These are phyloP conservation scores for Cystobasidium tubakii DNA, from an alignment of 768 basidiomycete genomes.

Conservation along the genomic window DNA sequence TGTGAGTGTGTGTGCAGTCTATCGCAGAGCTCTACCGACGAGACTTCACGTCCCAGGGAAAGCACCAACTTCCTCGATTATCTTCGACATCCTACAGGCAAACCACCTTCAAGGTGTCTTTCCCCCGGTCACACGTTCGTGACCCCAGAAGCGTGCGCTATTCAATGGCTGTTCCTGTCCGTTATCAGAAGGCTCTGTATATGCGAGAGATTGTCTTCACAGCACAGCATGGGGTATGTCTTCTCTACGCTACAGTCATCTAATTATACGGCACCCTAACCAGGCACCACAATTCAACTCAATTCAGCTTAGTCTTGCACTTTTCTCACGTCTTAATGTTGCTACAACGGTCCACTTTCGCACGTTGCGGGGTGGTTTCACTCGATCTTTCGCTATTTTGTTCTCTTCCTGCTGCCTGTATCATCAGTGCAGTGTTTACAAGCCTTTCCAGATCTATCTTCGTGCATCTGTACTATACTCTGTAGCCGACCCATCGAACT, in stretches of 20 bases:
- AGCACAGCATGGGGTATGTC: neutral
- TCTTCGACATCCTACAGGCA: too few relatives aligned
- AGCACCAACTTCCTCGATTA: too few relatives aligned
- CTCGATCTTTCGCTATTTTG: neutral
- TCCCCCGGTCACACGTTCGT: neutral
- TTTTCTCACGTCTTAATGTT: too few relatives aligned
- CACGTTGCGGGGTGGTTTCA: too few relatives aligned
- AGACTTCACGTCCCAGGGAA: too few relatives aligned
- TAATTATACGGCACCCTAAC: too few relatives aligned
- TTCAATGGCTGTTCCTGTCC: neutral
- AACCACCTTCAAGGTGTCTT: too few relatives aligned
- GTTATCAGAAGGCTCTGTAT: neutral
- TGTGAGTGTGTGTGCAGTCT: too few relatives aligned
- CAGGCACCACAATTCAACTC: too few relatives aligned
- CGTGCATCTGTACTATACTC: neutral
- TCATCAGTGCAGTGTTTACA: neutral
- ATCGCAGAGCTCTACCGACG: too few relatives aligned
- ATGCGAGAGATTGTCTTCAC: neutral
- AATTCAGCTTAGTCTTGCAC: neutral
- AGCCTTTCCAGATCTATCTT: neutral
- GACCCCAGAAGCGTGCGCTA: too few relatives aligned
- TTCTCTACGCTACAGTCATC: neutral
- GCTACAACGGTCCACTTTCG: too few relatives aligned
- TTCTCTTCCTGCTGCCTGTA: neutral
- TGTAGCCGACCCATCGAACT: neutral